phyloP scores from a whole-genome alignment of 345 rosid species.

The Erysimum cheiranthoides region DNA sequence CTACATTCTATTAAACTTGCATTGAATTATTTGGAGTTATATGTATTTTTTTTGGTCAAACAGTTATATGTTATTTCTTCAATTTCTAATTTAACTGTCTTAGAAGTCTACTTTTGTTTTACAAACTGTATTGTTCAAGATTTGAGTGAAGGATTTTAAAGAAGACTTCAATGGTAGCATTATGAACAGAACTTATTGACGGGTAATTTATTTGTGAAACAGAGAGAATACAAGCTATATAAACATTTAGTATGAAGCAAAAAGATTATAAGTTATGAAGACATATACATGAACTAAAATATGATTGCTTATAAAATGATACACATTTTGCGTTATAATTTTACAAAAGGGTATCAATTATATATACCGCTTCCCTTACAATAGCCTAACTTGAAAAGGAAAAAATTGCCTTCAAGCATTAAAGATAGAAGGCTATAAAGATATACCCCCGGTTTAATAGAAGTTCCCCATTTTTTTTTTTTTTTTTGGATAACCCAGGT shows the following conservation, averaged over 20 bases:
- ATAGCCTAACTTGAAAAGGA: neutral
- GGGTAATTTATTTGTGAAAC: neutral
- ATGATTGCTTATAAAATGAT: constrained; percentile 3
- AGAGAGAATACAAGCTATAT: neutral
- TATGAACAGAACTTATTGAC: neutral
- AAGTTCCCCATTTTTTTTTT: neutral
- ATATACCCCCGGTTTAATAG: neutral
- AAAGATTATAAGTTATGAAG: neutral
- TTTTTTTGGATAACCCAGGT: too few species aligned
- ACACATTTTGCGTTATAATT: neutral
- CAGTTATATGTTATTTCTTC: neutral
- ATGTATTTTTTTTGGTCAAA: too few species aligned
- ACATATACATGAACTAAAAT: neutral
- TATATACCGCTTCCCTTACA: constrained; percentile 1
- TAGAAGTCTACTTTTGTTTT: neutral
- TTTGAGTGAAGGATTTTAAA: neutral
- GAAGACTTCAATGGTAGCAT: neutral
- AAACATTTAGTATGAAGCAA: neutral
- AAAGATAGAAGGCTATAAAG: constrained; percentile 14
- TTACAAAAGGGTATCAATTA: constrained; percentile 8
- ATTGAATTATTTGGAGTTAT: neutral
- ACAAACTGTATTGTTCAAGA: neutral
- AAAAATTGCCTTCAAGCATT: constrained; percentile 8
- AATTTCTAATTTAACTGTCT: neutral
- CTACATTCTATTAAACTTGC: constrained; percentile 1